Conservation (phyloP, 2,329 filamentous ascomycete species). For the Aspergillus sojae region DNA sequence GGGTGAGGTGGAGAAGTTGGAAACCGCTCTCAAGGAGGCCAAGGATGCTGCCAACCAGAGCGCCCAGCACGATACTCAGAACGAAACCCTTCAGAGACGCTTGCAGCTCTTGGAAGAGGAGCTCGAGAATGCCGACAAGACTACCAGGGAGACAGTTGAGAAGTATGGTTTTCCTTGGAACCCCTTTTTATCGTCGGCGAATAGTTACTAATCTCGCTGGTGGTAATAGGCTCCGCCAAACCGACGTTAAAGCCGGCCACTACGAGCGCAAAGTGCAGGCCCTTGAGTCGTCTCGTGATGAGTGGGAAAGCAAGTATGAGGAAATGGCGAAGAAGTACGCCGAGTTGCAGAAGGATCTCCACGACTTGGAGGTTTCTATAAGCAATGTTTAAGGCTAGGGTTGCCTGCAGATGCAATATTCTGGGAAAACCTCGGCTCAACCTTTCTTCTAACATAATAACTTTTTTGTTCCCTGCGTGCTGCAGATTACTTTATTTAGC, state of each 20-base stretch:
- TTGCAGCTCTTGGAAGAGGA: slow-evolving; percentile 97
- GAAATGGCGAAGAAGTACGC: slow-evolving; percentile 92
- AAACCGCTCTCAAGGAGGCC: slow-evolving; percentile 77
- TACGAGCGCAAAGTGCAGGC: slow-evolving; percentile 99
- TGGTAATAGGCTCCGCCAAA: slow-evolving; percentile 81
- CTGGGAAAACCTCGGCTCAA: slow-evolving; percentile 32
- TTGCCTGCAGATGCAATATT: slow-evolving; percentile 35
- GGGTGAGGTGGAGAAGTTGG: slow-evolving; percentile 88
- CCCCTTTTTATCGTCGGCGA: neutral
- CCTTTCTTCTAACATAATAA: slow-evolving; percentile 28
- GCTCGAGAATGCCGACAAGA: slow-evolving; percentile 95
- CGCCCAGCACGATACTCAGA: slow-evolving; percentile 80
- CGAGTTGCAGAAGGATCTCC: slow-evolving; percentile 82
- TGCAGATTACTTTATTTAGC: slow-evolving; percentile 29
- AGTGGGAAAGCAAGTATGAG: slow-evolving; percentile 98
- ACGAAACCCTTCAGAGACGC: slow-evolving; percentile 87
- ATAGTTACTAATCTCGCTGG: slow-evolving; percentile 21
- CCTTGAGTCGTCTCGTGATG: slow-evolving; percentile 85
- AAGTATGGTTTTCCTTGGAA: slow-evolving; percentile 67
- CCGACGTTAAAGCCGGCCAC: slow-evolving; percentile 98
- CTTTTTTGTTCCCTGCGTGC: slow-evolving; percentile 28
- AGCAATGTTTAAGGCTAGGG: slow-evolving; percentile 75
- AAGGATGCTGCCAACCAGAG: slow-evolving; percentile 86
- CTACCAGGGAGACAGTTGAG: slow-evolving; percentile 94
- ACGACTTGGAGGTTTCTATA: slow-evolving; percentile 88